Evolutionary conservation across 495 filamentous ascomycete genomes (phyloP).

Genomic region (Parachaetomium inaequale): DNA sequence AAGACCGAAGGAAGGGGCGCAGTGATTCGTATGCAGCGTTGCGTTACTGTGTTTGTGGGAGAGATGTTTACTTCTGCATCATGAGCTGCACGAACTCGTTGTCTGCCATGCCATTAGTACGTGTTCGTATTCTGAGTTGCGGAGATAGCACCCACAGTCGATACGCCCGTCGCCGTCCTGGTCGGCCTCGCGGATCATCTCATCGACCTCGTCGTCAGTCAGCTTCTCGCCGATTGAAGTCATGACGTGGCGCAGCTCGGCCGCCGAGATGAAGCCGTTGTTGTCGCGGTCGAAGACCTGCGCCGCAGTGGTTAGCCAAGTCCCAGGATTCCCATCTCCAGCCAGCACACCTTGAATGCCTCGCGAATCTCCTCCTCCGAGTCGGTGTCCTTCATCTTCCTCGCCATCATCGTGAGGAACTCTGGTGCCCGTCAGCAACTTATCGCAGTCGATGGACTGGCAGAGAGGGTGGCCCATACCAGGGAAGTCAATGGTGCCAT

Average conservation of each 20-base stretch:
- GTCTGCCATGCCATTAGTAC: conserved; percentile 58
- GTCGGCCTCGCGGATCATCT: conserved; percentile 99
- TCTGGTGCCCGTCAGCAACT: conserved; percentile 55
- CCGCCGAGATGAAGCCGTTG: conserved; percentile 98
- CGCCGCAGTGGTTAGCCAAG: conserved; percentile 15
- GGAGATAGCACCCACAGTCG: conserved; percentile 65
- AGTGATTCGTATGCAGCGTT: conserved; percentile 15
- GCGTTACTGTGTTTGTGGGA: conserved; percentile 4
- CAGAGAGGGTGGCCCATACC: conserved; percentile 51
- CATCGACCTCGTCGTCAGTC: conserved; percentile 98
- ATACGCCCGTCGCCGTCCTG: conserved; percentile 96
- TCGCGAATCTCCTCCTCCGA: conserved; percentile 99
- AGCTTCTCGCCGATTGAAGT: conserved; percentile 99
- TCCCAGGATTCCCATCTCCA: neutral
- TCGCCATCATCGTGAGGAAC: conserved; percentile 99
- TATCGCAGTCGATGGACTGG: conserved; percentile 7
- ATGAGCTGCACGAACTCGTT: conserved; percentile 99
- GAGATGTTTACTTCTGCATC: conserved; percentile 89
- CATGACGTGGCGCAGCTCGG: conserved; percentile 98
- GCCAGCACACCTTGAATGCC: conserved; percentile 50
- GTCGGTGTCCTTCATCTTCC: conserved; percentile 99
- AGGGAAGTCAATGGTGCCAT: conserved; percentile 98
- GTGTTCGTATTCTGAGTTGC: neutral
- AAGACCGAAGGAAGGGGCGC: conserved; percentile 24
- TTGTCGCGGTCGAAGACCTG: conserved; percentile 99